Conservation (phyloP, 345 rosid genomes). For the Alliaria petiolata region DNA sequence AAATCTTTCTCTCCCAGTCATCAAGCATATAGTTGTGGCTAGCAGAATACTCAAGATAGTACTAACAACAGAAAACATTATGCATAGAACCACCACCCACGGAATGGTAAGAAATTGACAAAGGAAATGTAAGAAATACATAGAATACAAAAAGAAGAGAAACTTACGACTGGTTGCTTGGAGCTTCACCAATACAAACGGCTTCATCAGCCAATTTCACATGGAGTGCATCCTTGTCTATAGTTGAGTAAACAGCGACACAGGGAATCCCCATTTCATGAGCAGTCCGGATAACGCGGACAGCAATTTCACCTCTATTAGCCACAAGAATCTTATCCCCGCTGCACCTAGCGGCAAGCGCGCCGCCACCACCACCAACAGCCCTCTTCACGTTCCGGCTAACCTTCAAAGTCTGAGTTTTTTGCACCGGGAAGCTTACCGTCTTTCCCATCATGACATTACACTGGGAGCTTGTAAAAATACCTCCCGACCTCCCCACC, state of each 20-base stretch:
- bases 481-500: constrained; percentile 39
- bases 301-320: constrained; percentile 96
- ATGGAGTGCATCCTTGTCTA: constrained; percentile 94
- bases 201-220: constrained; percentile 95
- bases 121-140: too few relatives aligned
- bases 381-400: constrained; percentile 36
- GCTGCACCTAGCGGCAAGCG: constrained; percentile 55
- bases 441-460: constrained; percentile 50
- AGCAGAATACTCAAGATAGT: not conserved
- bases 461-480: constrained; percentile 64
- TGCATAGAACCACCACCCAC: not conserved
- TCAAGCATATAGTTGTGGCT: not conserved
- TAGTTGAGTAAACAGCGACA: constrained; percentile 95
- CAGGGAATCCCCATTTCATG: constrained; percentile 98
- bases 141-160: not conserved
- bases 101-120: too few relatives aligned
- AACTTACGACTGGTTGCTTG: constrained; percentile 94
- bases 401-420: constrained; percentile 34
- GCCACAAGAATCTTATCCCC: constrained; percentile 89
- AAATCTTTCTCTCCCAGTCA: not conserved
- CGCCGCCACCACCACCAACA: constrained; percentile 46
- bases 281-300: constrained; percentile 89
- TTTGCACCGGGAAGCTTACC: constrained; percentile 53
- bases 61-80: not conserved
- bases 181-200: constrained; percentile 98